A percentile compares a stretch with the other conserved stretches of the same genome.
Evolutionary conservation across 768 basidiomycete genomes (phyloP).

Genomic region (Mycena sanguinolenta): DNA sequence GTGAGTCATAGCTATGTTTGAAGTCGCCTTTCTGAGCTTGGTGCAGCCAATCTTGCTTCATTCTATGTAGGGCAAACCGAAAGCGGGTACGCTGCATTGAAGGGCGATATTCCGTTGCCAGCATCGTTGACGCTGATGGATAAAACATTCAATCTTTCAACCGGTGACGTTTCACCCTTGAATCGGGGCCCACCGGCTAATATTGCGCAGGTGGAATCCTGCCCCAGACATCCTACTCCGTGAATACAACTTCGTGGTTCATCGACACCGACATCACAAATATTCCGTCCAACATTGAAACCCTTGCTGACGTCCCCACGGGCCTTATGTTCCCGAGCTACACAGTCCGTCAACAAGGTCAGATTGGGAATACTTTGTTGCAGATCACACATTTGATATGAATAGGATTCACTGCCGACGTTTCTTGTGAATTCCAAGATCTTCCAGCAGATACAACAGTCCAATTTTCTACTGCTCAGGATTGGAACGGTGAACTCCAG

Average conservation of each 20-base stretch:
- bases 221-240: neutral
- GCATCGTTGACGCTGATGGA: slow-evolving; percentile 4
- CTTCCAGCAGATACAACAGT: neutral
- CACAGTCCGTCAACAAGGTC: slow-evolving; percentile 7
- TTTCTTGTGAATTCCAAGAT: neutral
- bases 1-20: neutral
- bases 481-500: no score
- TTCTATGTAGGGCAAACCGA: slow-evolving; percentile 11
- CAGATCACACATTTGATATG: neutral
- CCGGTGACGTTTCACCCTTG: neutral
- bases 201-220: slow-evolving; percentile 1
- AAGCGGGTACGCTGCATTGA: slow-evolving; percentile 3
- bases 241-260: neutral
- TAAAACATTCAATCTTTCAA: neutral
- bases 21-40: neutral
- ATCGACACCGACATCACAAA: neutral
- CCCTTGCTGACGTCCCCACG: neutral
- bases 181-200: no score
- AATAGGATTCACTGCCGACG: slow-evolving; percentile 12
- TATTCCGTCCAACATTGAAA: neutral
- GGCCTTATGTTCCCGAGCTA: neutral
- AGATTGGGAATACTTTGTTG: neutral
- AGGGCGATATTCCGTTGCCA: neutral
- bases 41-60: neutral
- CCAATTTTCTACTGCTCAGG: no score